Base-by-base conservation (phyloP, 2,329 filamentous ascomycete species). In the Diplocarpon mali region DNA sequence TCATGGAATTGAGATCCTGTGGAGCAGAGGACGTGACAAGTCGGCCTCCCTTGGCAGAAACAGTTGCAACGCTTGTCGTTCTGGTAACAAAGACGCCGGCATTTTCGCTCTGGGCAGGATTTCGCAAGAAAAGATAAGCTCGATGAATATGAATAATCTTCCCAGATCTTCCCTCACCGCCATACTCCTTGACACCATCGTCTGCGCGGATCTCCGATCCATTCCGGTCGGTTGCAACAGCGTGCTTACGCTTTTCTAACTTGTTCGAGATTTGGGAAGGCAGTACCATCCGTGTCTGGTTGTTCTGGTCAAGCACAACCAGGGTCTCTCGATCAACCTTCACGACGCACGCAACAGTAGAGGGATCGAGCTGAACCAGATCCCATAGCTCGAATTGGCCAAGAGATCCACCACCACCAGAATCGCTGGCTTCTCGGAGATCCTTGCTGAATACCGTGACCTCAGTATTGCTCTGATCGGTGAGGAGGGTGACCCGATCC, bases 371-470 rank as follows among this genome's bases (percentile, higher is more conserved):
- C 65, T 96, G 89, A 12, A 98, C 87, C 20, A 98, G 74, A 62
- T 98, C 92, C 56, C 93, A 87, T 29, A 98, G 78, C 55, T 89
- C 84, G 63, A 85, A 96, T 64, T 93, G 85, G 10, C 87, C 87
- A n/a, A 90, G 69, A 28, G 80, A 78, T 24, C 86, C 84, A 59
- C 89, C 81, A 13, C 86, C 88, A 51, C 88, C 89, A 55, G 88
- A 87, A 61, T 96, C 92, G 44, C 86, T 87, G 24, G 92, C 92
- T 64, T 95, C 86, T 54, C 93, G 79, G 49, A 98, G 68, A 67
- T 98, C 92, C 63, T 94, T 95, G 69, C 90, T 95, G 62, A 98
- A 98, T 29, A 98, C 92, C 0, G 89, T 95, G 55, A 98, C 88
- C 62, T 98, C 92, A 42, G 82, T 80, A 65, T 92, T 90, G 49